These are phyloP conservation scores for Tinospora cordifolia DNA, from an alignment of 164 flowering plant genomes.

Conservation along the genomic window DNA sequence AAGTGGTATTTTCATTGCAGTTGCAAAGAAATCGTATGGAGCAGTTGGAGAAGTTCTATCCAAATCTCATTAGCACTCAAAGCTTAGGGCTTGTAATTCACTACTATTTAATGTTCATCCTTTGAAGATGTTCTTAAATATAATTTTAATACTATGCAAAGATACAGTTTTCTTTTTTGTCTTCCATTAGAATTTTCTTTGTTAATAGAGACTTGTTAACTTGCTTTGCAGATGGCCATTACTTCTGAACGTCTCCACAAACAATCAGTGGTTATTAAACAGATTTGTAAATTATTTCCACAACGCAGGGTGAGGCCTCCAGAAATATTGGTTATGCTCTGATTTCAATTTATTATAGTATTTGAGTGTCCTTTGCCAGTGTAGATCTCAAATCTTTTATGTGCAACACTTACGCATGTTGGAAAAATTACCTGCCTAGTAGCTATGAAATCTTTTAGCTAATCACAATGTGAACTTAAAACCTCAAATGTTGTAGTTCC, in stretches of 20 bases:
- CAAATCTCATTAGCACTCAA: constrained; percentile 79
- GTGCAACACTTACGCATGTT: not conserved
- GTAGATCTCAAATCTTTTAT: not conserved
- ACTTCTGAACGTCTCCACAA: constrained; percentile 85
- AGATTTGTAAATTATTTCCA: constrained; percentile 88
- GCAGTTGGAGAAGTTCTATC: constrained; percentile 78
- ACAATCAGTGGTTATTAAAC: constrained; percentile 80
- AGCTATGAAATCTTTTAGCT: not conserved
- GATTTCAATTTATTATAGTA: not conserved
- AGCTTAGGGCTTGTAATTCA: constrained; percentile 63
- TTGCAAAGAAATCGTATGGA: constrained; percentile 64
- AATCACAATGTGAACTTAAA: not conserved
- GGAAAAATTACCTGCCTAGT: not conserved
- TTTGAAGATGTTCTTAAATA: not conserved
- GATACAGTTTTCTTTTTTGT: not conserved
- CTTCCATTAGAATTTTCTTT: not conserved
- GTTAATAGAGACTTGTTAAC: constrained; percentile 7
- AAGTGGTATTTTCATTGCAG: constrained; percentile 35
- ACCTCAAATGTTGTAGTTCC: not conserved
- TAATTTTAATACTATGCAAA: not conserved
- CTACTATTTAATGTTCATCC: constrained; percentile 13
- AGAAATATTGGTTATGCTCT: not conserved
- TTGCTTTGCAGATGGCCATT: constrained; percentile 66
- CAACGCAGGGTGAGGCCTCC: constrained; percentile 66
- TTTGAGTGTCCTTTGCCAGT: not conserved